Conservation (phyloP, 257 asterid genomes). For the Gynochthodes officinalis region DNA sequence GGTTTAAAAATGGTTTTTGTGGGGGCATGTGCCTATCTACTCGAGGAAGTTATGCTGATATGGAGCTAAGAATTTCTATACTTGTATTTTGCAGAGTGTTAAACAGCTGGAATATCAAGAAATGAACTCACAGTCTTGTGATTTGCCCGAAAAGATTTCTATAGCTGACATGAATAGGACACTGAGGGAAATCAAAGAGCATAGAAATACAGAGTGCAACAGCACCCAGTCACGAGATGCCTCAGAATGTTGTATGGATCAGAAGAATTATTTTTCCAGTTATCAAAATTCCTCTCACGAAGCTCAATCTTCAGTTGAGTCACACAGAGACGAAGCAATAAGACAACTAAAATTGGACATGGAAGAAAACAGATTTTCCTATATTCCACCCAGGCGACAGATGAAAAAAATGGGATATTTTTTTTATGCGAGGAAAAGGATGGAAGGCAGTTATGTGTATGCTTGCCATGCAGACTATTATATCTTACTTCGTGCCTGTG, state of each 20-base stretch:
- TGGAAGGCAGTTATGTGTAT: constrained; percentile 41
- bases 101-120: constrained; percentile 18
- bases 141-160: constrained; percentile 16
- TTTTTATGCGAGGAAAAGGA: constrained; percentile 49
- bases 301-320: constrained; percentile 17
- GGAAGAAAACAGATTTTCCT: constrained; percentile 61
- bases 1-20: neutral
- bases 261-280: neutral
- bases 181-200: constrained; percentile 8
- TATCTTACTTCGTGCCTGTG: constrained; percentile 68
- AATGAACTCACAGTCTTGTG: constrained; percentile 2
- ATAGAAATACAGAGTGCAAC: constrained; percentile 1
- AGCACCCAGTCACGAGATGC: constrained; percentile 13
- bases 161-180: constrained; percentile 12
- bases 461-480: constrained; percentile 86
- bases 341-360: constrained; percentile 57
- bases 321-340: constrained; percentile 37
- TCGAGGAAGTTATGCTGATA: neutral
- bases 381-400: constrained; percentile 51
- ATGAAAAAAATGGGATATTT: constrained; percentile 39
- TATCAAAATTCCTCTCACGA: constrained; percentile 17
- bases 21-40: neutral
- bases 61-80: neutral
- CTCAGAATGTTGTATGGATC: constrained; percentile 12
- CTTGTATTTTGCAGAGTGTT: constrained; percentile 32